Percentiles rank a stretch among this genome's conserved stretches.
These are phyloP conservation scores for Coniochaeta prunicola DNA, from an alignment of 2,329 filamentous ascomycete genomes.

Conservation along the genomic window DNA sequence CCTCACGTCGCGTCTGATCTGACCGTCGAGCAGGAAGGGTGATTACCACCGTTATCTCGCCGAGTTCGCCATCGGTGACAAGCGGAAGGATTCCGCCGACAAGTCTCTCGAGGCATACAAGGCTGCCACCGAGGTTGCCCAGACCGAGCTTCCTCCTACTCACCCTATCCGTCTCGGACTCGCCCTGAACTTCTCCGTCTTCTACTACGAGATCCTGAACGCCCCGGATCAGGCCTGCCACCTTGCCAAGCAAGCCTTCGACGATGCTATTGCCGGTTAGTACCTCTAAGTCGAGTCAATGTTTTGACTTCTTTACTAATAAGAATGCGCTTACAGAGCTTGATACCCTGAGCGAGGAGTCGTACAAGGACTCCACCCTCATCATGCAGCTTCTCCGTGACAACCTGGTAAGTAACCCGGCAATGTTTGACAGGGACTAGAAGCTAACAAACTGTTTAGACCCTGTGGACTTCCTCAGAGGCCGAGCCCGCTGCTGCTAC, in stretches of 20 bases:
- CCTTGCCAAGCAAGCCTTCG: slow-evolving; percentile 91
- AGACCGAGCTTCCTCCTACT: slow-evolving; percentile 82
- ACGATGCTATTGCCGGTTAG: slow-evolving; percentile 82
- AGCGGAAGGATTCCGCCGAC: slow-evolving; percentile 90
- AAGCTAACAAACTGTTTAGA: slow-evolving; percentile 47
- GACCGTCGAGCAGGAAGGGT: slow-evolving; percentile 66
- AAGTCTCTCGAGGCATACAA: slow-evolving; percentile 97
- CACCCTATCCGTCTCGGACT: slow-evolving; percentile 91
- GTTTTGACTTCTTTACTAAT: slow-evolving; percentile 2
- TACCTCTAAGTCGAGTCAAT: slow-evolving; percentile 9
- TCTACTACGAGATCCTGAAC: slow-evolving; percentile 99
- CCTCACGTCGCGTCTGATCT: not conserved
- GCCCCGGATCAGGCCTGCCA: slow-evolving; percentile 97
- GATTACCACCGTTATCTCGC: slow-evolving; percentile 99
- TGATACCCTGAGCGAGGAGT: slow-evolving; percentile 94
- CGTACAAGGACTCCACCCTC: slow-evolving; percentile 97
- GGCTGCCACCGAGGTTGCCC: slow-evolving; percentile 80
- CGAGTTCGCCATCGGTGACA: slow-evolving; percentile 90
- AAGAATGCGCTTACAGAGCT: slow-evolving; percentile 56
- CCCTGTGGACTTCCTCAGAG: slow-evolving; percentile 98
- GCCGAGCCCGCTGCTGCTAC: slow-evolving; percentile 69
- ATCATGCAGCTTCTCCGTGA: slow-evolving; percentile 98
- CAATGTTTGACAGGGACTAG: not conserved
- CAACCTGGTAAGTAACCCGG: slow-evolving; percentile 64
- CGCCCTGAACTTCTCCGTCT: slow-evolving; percentile 94